A percentile compares a stretch with the other conserved stretches of the same genome.
Conservation (phyloP, 352 stramenopile genomes). For the Phytopythium mirpurense region DNA sequence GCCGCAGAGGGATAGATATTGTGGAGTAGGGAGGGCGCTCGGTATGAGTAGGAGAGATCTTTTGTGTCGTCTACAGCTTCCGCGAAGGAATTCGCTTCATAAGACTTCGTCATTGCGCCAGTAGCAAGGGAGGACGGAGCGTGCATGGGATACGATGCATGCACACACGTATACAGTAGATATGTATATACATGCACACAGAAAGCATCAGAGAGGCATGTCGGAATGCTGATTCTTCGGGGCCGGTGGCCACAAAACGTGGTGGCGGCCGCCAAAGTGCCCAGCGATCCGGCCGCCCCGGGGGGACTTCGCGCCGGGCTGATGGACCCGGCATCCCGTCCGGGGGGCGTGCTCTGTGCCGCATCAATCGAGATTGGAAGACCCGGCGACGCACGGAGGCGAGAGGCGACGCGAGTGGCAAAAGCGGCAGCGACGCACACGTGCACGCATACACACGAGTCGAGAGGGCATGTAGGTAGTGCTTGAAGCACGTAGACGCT, state of each 20-base stretch:
- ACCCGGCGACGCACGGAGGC: conserved; percentile 44
- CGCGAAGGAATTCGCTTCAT: conserved; percentile 1
- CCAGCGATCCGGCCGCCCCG: conserved; percentile 60
- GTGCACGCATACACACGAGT: conserved; percentile 9
- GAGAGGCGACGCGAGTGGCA: conserved; percentile 57
- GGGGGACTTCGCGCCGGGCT: conserved; percentile 62
- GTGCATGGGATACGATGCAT: neutral
- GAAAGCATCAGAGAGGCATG: conserved; percentile 18
- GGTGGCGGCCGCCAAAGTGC: conserved; percentile 52
- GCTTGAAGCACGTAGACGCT: neutral
- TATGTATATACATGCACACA: conserved; percentile 10
- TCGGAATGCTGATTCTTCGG: conserved; percentile 83
- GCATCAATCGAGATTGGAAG: conserved; percentile 49
- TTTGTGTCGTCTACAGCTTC: conserved; percentile 25
- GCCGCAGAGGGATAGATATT: no score
- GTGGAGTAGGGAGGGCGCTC: conserved; percentile 44
- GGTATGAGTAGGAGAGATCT: conserved; percentile 77
- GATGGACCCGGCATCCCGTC: conserved; percentile 73
- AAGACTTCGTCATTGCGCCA: conserved; percentile 39
- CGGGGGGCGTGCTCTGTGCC: conserved; percentile 62
- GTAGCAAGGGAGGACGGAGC: conserved; percentile 5
- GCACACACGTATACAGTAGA: conserved; percentile 9
- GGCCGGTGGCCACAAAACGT: conserved; percentile 53
- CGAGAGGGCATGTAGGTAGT: no score
- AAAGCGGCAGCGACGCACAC: conserved; percentile 26